Evolutionary conservation across 805 yeast genomes (phyloP), one percentile per base, ranked within the genome.

Genomic region (Yamadazyma kitorensis): DNA sequence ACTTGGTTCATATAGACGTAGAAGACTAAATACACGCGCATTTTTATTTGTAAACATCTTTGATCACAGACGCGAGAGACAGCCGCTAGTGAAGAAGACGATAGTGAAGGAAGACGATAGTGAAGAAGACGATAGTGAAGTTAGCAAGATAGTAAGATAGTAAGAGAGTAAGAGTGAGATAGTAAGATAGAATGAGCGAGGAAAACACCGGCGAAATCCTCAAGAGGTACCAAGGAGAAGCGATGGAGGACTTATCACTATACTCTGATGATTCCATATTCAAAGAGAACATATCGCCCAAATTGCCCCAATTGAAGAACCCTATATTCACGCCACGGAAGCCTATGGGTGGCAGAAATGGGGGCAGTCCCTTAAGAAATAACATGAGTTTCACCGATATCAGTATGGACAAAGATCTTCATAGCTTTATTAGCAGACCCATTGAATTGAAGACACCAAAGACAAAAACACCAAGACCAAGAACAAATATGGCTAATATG

Each of bases 1-100:
- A 70, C 31, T 54, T 84, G 36, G 74, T 76, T 1, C 87, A 83
- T 52, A 54, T 82, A 3, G 60, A 64, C 24, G 81, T 81, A 4
- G 70, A 57, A 36, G 59, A 55, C 11, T 52, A 41, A 34, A 12
- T 14, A 17, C 11, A 13, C 27, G 13, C 27, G 27, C 27, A 12
- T 12, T 12, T n/a, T n/a, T n/a, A n/a, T n/a, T n/a, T 26, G 17
- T 26, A 26, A 15, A 17, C 29, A 17, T 26, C n/a, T 24, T 24
- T 7, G n/a, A 8, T 8, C 13, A 24, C 15, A 6, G n/a, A 24
- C 7, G 5, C 22, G n/a, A n/a, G n/a, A n/a, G n/a, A n/a, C n/a
- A n/a, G n/a, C n/a, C n/a, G n/a, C n/a, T n/a, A n/a, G n/a, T n/a
- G n/a, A n/a, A n/a, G n/a, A n/a, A n/a, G n/a, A n/a, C n/a, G n/a